Percentiles rank a stretch among this genome's conserved stretches.
phyloP scores from a whole-genome alignment of 164 flowering plant genomes.

The Santalum album region DNA sequence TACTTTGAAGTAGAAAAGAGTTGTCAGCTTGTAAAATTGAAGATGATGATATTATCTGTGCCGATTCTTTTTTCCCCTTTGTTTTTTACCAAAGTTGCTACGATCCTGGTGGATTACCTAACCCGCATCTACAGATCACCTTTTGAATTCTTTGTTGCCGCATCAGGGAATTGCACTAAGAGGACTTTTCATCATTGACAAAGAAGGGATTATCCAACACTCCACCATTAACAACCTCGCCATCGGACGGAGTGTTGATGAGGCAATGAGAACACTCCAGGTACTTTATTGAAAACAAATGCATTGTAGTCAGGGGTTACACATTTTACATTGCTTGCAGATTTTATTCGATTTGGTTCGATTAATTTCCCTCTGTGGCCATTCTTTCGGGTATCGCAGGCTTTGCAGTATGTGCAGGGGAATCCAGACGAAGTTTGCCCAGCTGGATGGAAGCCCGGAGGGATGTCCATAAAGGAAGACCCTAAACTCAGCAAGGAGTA shows the following conservation, averaged over 20 bases:
- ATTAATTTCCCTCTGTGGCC: not conserved
- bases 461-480: constrained; percentile 94
- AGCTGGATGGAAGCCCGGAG: constrained; percentile 99
- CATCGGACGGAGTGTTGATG: constrained; percentile 96
- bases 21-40: too few species aligned
- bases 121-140: too few species aligned
- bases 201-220: constrained; percentile 97
- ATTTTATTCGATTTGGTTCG: too few species aligned
- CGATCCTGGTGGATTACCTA: too few species aligned
- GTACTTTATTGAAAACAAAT: constrained; percentile 32
- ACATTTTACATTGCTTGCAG: too few species aligned
- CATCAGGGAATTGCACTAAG: constrained; percentile 88
- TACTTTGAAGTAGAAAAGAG: too few species aligned
- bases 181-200: constrained; percentile 95
- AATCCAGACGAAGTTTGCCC: constrained; percentile 99
- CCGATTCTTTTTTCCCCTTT: too few species aligned
- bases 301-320: too few species aligned
- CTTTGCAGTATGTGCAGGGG: constrained; percentile 93
- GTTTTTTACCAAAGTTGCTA: too few species aligned
- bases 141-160: not conserved
- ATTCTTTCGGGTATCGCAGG: constrained; percentile 62
- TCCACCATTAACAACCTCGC: constrained; percentile 98
- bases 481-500: constrained; percentile 95
- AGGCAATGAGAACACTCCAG: constrained; percentile 96
- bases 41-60: too few species aligned